A percentile compares a stretch with the other conserved stretches of the same genome.
These are phyloP conservation scores for Drechslera avenae DNA, from an alignment of 2,329 filamentous ascomycete genomes.

Conservation along the genomic window DNA sequence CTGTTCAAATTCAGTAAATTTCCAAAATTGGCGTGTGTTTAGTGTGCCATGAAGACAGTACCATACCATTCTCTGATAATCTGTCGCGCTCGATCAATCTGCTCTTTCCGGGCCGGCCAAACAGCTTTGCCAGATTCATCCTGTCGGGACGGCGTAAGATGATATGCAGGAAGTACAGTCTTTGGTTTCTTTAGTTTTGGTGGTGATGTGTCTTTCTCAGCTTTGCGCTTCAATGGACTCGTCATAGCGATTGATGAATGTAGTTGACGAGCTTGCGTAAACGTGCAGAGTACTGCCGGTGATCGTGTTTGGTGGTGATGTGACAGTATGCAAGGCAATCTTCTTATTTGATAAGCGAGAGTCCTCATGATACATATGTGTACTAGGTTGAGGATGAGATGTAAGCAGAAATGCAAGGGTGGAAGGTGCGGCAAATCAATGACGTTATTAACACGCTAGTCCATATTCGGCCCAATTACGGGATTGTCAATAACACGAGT, in stretches of 20 bases:
- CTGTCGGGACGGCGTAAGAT: slow-evolving; percentile 33
- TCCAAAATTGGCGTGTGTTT: no score
- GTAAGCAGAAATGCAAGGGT: not conserved
- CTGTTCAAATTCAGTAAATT: slow-evolving; percentile 43
- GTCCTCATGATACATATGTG: slow-evolving; percentile 5
- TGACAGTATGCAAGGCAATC: not conserved
- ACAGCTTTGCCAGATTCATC: slow-evolving; percentile 53
- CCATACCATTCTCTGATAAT: slow-evolving; percentile 64
- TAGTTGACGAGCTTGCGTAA: slow-evolving; percentile 4
- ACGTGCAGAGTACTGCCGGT: not conserved
- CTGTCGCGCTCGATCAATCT: slow-evolving; percentile 60
- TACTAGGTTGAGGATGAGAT: not conserved
- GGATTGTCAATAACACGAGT: no score
- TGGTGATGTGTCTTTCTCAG: slow-evolving; percentile 19
- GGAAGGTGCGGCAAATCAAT: slow-evolving; percentile 2
- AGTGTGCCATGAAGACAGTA: slow-evolving; percentile 1
- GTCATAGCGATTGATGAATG: slow-evolving; percentile 23
- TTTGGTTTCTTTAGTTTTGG: slow-evolving; percentile 35
- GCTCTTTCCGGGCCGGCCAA: slow-evolving; percentile 65
- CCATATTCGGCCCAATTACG: not conserved
- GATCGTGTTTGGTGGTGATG: not conserved
- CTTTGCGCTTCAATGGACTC: slow-evolving; percentile 40
- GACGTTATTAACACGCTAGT: slow-evolving; percentile 12
- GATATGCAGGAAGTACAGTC: slow-evolving; percentile 38
- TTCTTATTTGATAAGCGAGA: not conserved